Evolutionary conservation across 73 alveolate species (phyloP).

Genomic region (Tetrahymena malaccensis): DNA sequence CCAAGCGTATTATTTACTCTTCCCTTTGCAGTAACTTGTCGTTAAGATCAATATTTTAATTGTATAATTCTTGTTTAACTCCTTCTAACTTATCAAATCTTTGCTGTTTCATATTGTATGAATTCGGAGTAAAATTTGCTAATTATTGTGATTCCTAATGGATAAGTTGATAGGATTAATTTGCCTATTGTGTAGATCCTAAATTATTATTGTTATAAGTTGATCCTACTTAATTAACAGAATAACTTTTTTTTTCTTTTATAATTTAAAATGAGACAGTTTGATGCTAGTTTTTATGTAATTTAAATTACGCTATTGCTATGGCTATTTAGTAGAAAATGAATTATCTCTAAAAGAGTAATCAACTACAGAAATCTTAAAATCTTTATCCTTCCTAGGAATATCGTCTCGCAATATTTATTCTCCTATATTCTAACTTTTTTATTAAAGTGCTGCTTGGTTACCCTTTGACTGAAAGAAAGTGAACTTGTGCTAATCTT

Average conservation of each 20-base stretch:
- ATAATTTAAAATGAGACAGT: neutral
- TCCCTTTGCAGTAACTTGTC: neutral
- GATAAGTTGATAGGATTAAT: neutral
- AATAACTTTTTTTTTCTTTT: neutral
- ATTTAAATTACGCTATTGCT: neutral
- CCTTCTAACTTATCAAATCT: neutral
- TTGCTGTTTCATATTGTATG: neutral
- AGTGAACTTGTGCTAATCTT: neutral
- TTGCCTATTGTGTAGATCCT: neutral
- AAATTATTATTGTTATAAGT: neutral
- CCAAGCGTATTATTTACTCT: neutral
- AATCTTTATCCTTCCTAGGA: neutral
- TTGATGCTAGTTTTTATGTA: neutral
- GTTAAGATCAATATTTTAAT: neutral
- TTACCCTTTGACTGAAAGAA: neutral
- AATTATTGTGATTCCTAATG: neutral
- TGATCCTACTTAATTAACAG: neutral
- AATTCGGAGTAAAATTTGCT: neutral
- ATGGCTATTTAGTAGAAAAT: neutral
- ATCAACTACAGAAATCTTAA: neutral
- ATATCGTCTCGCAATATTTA: neutral
- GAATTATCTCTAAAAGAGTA: neutral
- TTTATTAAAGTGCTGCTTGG: neutral
- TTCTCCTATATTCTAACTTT: neutral
- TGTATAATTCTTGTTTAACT: neutral